Base-by-base conservation (phyloP, 257 asterid species). In the Vinca minor region DNA sequence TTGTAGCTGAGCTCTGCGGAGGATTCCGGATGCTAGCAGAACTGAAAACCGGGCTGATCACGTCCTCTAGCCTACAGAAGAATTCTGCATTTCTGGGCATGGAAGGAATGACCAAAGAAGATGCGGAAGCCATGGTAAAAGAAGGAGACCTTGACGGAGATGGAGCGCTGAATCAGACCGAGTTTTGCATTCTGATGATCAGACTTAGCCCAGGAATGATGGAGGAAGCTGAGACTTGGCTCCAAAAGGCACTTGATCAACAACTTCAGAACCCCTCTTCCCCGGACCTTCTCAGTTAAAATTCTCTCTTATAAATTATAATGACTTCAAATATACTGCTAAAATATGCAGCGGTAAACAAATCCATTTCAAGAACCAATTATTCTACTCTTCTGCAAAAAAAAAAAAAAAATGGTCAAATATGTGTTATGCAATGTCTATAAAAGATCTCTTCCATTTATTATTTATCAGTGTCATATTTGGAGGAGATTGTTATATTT, bases 141-240 rank as follows among this genome's bases (percentile, higher is more conserved):
- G 91, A 89, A 70, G 94, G 95, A 1, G 95, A 88, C 54, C 67
- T 91, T 10, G 91, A 91, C 36, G 82, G 89, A 9, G 94, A 88
- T 23, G 94, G 91, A 4, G 82, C 87, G 1, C 78, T 91, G 1
- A 80, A 77, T 41, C 68, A 91, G 34, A 84, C 78, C 0, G 97
- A 89, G 50, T 89, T 87, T 48, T 87, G 97, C 63, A 73, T 87
- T 26, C 77, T 91, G 5, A 86, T 91, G 98, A 85, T 88, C 6
- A 91, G 95, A 73, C 87, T 88, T 3, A 86, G 98, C 70, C 95
- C 98, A 0, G 95, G 76, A 29, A 83, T 88, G 84, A 91, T 91
- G 96, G 77, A 84, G 32, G 87, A 91, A 64, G 98, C 98, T 1
- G 88, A 87, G 50, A 63, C 81, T 0, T 91, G 95, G 96, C 95